These are phyloP conservation scores for Rhododendron molle DNA, from an alignment of 148 eudicot genomes.

Conservation along the genomic window DNA sequence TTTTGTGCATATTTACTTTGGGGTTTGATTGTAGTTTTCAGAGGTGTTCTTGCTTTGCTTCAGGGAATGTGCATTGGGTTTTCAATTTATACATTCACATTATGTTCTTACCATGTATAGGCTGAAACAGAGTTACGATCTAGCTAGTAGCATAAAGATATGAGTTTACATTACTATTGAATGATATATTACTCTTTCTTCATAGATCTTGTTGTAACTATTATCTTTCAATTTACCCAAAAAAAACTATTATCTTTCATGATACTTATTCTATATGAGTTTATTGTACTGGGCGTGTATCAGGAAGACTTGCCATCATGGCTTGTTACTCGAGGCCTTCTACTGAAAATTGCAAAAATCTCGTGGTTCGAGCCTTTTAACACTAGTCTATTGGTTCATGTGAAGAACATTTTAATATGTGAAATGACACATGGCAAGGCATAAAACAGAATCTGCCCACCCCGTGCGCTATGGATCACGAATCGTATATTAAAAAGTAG, in stretches of 20 bases:
- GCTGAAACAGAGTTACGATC: not conserved
- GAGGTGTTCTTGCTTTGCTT: not conserved
- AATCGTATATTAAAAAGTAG: too few relatives aligned
- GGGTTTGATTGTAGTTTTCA: not conserved
- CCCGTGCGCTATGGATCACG: too few relatives aligned
- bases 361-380: not conserved
- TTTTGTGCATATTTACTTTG: not conserved
- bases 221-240: too few relatives aligned
- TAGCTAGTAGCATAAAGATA: not conserved
- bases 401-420: not conserved
- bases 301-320: not conserved
- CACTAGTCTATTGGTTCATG: not conserved
- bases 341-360: not conserved
- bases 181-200: not conserved
- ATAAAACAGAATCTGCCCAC: too few relatives aligned
- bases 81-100: not conserved
- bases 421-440: not conserved
- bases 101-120: not conserved
- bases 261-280: not conserved
- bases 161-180: not conserved
- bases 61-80: not conserved
- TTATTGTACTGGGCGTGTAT: not conserved
- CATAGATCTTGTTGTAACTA: not conserved
- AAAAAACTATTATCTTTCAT: too few relatives aligned
- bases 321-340: not conserved